A percentile compares a stretch with the other conserved stretches of the same genome.
These are phyloP conservation scores for Russula dissimulans DNA, from an alignment of 768 basidiomycete genomes.

Conservation along the genomic window DNA sequence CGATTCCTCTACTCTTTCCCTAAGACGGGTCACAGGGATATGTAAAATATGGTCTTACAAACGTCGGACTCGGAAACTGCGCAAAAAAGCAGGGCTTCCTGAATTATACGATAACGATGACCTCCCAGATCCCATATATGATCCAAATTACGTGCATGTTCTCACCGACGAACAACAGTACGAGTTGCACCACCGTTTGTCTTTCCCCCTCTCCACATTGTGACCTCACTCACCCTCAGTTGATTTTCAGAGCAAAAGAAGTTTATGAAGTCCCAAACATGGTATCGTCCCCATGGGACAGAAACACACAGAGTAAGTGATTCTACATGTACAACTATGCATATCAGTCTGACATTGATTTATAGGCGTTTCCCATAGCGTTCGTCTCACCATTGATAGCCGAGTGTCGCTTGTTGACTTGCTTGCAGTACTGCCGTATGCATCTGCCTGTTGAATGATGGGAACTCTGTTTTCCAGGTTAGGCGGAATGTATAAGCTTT, in stretches of 20 bases:
- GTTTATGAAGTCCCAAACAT: conserved; percentile 65
- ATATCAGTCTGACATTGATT: conserved; percentile 27
- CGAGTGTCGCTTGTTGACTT: background rate
- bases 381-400: conserved; percentile 24
- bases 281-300: conserved; percentile 82
- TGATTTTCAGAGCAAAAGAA: conserved; percentile 49
- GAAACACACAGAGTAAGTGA: conserved; percentile 59
- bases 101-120: conserved; percentile 68
- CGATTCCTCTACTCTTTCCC: background rate
- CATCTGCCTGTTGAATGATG: conserved; percentile 64
- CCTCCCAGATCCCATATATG: conserved; percentile 67
- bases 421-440: conserved; percentile 48
- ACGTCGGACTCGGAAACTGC: conserved; percentile 44
- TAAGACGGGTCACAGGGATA: conserved; percentile 40
- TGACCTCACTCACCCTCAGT: conserved; percentile 4
- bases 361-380: conserved; percentile 63
- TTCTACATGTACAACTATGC: conserved; percentile 3
- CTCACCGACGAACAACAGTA: conserved; percentile 55
- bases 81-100: conserved; percentile 56
- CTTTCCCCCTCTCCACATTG: background rate
- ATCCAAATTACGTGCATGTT: conserved; percentile 63
- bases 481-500: conserved; percentile 1
- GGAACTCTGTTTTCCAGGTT: conserved; percentile 77
- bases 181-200: conserved; percentile 56
- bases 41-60: conserved; percentile 69